Evolutionary conservation across 176 grass and related monocot genomes (phyloP).

Genomic region (Carex littledalei): DNA sequence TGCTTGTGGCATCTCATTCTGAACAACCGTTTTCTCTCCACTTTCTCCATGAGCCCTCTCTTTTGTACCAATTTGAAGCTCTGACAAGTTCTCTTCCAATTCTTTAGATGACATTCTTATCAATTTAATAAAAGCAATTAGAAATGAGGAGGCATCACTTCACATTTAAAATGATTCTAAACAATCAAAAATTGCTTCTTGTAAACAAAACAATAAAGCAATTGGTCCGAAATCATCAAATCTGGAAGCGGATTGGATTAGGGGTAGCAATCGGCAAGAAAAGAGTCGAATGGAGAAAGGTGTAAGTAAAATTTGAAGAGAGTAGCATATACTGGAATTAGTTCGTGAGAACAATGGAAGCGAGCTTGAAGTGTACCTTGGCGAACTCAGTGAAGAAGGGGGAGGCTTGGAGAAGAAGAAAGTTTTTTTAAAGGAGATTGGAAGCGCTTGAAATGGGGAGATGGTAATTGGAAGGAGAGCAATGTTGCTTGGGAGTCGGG

Average conservation of each 20-base stretch:
- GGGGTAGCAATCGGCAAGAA: neutral
- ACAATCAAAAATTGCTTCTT: too few relatives aligned
- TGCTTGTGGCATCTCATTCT: constrained; percentile 21
- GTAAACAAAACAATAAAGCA: too few relatives aligned
- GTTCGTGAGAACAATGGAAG: neutral
- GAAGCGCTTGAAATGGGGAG: too few relatives aligned
- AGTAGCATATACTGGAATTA: neutral
- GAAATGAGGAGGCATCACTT: too few relatives aligned
- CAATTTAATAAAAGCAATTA: too few relatives aligned
- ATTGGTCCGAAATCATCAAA: too few relatives aligned
- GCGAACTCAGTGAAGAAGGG: neutral
- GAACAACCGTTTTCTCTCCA: constrained; percentile 6
- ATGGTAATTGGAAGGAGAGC: too few relatives aligned
- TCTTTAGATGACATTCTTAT: constrained; percentile 22
- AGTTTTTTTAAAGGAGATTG: too few relatives aligned
- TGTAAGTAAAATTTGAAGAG: neutral
- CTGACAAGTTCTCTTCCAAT: constrained; percentile 32
- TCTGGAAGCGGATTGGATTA: too few relatives aligned
- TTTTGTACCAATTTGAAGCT: constrained; percentile 27
- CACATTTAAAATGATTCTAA: too few relatives aligned
- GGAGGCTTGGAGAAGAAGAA: too few relatives aligned
- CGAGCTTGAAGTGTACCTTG: neutral
- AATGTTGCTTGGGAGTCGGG: too few relatives aligned
- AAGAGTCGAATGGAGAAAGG: neutral
- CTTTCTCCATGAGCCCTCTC: neutral